Evolutionary conservation across 176 grass and related monocot species (phyloP), one percentile per base, ranked within the genome.

Genomic region (Juncus effusus): DNA sequence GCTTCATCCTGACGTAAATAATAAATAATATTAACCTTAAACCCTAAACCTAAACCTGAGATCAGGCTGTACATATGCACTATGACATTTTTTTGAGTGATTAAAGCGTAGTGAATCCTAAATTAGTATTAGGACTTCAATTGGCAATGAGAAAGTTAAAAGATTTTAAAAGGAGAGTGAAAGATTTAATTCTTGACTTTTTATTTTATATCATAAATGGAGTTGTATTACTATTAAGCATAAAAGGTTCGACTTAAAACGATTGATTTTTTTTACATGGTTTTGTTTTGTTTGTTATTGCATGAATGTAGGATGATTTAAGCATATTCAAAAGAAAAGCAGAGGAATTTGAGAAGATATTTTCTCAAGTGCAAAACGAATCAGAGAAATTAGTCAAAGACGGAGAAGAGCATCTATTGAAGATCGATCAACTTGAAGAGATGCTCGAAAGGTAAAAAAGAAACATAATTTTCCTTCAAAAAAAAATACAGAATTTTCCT

Each of bases 291-390:
- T 40, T 14, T 75, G 3, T 47, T 52, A 41, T 56, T n/a, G 7
- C 42, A 76, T 80, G 35, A 73, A 42, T 75, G 10, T 70, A 96
- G 91, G 77, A 73, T 56, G 84, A 90, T 40, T 58, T 96, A 56
- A 59, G 47, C 69, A 81, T 36, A 40, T 90, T 87, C 76, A 85
- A 77, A 87, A 69, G 13, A 14, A 96, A 90, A 78, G 84, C 87
- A 76, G 79, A 88, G 69, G 81, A 96, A 80, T 83, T 90, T 55
- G 91, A 96, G 67, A 74, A 66, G 16, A 87, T 72, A 73, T 79
- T 84, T 55, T 74, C 54, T 58, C 81, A 96, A 64, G 55, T 83
- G 62, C 79, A 85, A 60, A 83, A 68, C 39, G 68, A 74, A 38
- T 72, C 81, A 7, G 87, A 90, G 16, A 73, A 74, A 36, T 67